Evolutionary conservation across 1,284 basidiomycete genomes (phyloP), one percentile per base, ranked within the genome.

Genomic region (Farysia itapuensis): DNA sequence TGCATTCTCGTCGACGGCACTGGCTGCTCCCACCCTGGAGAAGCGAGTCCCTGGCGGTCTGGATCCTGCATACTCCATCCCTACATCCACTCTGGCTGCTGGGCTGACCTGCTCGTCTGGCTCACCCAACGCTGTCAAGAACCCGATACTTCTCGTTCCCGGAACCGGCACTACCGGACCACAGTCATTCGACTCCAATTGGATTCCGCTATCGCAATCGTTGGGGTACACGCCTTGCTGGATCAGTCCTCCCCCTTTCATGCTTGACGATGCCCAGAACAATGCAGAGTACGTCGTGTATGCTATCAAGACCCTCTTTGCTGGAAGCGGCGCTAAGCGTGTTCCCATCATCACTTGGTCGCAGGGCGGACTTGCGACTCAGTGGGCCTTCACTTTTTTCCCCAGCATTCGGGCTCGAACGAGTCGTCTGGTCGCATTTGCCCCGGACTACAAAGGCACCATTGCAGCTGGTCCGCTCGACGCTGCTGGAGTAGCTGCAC

Each of bases 251-350:
- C 48, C 52, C 4, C 59, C 59, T 1, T 63, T 32, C 30, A 51
- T 63, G 52, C 52, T 63, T 28, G 52, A 57, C 39, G 52, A 56
- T 23, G 34, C 52, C 0, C 43, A 47, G 31, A 18, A 48, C n/a
- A 63, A 52, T 19, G 52, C 45, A 23, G 59, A 63, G 26, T 63
- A 63, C 44, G 37, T 63, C 13, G 59, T 57, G 32, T 44, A 63
- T n/a, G 59, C 59, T 2, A 33, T 63, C 14, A 18, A 26, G 15
- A 39, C 21, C 4, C 48, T 63, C 21, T 43, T 39, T 12, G 19
- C 40, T 2, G 52, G 38, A 2, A 33, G 25, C 1, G 48, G 52
- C 13, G 25, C 18, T 4, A 33, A 21, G 4, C 35, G 35, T n/a
- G 35, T 63, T 1, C 52, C 59, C 5, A 36, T 63, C n/a, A 34